Evolutionary conservation across 2,329 filamentous ascomycete species (phyloP).

Genomic region (Neoarthrinium moseri): DNA sequence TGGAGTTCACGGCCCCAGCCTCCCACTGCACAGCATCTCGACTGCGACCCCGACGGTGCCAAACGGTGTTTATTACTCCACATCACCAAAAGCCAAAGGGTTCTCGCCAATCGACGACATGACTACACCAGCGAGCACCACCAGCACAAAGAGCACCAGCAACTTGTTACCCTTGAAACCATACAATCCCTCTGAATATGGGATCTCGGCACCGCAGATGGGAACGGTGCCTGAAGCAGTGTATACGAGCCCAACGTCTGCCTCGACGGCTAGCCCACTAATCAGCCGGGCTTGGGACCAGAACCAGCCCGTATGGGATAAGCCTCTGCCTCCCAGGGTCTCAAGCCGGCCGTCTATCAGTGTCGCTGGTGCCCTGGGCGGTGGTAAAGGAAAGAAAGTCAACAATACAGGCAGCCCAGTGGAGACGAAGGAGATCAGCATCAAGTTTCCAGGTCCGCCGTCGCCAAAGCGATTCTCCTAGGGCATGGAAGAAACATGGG

Average conservation of each 20-base stretch:
- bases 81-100: constrained; percentile 25
- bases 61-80: constrained; percentile 26
- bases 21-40: constrained; percentile 22
- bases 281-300: constrained; percentile 27
- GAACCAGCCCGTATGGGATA: constrained; percentile 22
- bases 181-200: constrained; percentile 30
- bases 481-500: no score
- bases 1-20: constrained; percentile 3
- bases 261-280: constrained; percentile 26
- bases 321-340: constrained; percentile 14
- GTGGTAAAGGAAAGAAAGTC: constrained; percentile 18
- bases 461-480: constrained; percentile 8
- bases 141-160: constrained; percentile 27
- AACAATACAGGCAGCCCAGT: constrained; percentile 26
- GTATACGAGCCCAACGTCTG: constrained; percentile 26
- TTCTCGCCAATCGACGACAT: constrained; percentile 28
- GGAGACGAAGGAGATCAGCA: constrained; percentile 26
- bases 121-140: constrained; percentile 24
- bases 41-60: constrained; percentile 24
- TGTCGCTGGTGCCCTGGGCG: constrained; percentile 14
- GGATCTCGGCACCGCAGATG: constrained; percentile 12
- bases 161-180: constrained; percentile 28
- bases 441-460: constrained; percentile 20
- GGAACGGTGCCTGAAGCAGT: constrained; percentile 13
- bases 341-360: constrained; percentile 12